phyloP scores from a whole-genome alignment of 2,329 filamentous ascomycete species.

The Penicillium sp. region DNA sequence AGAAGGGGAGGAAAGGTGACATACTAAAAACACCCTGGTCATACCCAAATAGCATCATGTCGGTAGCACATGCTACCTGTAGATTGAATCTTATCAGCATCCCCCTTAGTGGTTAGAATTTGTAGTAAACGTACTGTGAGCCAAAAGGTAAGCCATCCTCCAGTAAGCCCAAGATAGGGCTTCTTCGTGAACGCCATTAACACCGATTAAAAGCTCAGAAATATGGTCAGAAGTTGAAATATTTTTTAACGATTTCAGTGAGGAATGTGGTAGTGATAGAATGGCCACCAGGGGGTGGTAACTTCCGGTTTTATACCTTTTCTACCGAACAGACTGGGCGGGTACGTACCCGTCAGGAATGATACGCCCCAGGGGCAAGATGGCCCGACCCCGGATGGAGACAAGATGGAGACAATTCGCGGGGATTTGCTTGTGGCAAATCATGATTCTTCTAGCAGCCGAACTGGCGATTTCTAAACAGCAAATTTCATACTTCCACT shows the following conservation, averaged over 20 bases:
- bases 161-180: conserved; percentile 59
- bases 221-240: not conserved
- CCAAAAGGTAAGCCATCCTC: conserved; percentile 62
- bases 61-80: conserved; percentile 49
- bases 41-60: conserved; percentile 45
- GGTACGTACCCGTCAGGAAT: not conserved
- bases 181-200: conserved; percentile 25
- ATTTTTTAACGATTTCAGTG: not conserved
- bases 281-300: not conserved
- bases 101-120: not conserved
- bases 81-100: conserved; percentile 21
- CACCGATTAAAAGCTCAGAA: too few relatives aligned
- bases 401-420: not conserved
- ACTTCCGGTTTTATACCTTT: not conserved
- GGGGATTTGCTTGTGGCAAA: not conserved
- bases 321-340: not conserved
- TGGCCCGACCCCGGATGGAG: conserved; percentile 1
- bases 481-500: not conserved
- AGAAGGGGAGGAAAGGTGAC: not conserved
- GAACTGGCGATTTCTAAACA: not conserved
- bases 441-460: not conserved
- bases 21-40: conserved; percentile 58
- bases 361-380: not conserved
- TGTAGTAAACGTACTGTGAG: conserved; percentile 44
- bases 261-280: too few relatives aligned